Percentiles rank a stretch among this genome's conserved stretches.
Conservation (phyloP, 768 basidiomycete genomes). For the Lentinula aciculospora region DNA sequence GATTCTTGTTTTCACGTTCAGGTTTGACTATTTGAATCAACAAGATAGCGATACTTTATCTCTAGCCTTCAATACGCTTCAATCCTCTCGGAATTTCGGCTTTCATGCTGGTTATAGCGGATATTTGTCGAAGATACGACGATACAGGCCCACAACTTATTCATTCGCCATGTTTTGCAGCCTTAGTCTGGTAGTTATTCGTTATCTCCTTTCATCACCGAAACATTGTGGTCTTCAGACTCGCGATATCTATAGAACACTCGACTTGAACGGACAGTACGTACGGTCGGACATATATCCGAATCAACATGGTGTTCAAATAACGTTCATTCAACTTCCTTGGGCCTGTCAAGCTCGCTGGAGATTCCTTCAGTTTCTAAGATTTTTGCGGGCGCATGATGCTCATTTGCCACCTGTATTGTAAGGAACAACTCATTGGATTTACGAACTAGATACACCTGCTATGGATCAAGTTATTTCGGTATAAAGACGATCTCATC, state of each 20-base stretch:
- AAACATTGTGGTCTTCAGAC: neutral
- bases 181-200: too few relatives aligned
- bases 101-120: neutral
- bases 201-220: neutral
- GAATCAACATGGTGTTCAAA: neutral
- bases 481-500: neutral
- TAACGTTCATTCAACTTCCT: neutral
- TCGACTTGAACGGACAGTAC: neutral
- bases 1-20: neutral
- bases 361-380: neutral
- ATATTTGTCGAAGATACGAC: neutral
- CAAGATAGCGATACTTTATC: neutral
- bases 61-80: neutral
- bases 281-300: constrained; percentile 1
- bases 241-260: neutral
- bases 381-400: neutral
- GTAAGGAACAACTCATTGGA: neutral
- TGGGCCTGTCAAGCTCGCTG: neutral
- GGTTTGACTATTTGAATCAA: neutral
- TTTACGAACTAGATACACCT: neutral
- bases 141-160: neutral
- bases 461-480: neutral
- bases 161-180: too few relatives aligned
- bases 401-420: neutral
- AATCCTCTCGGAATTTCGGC: neutral